Base-by-base conservation (phyloP, 2,329 filamentous ascomycete species). In the Scytalidium lignicola region DNA sequence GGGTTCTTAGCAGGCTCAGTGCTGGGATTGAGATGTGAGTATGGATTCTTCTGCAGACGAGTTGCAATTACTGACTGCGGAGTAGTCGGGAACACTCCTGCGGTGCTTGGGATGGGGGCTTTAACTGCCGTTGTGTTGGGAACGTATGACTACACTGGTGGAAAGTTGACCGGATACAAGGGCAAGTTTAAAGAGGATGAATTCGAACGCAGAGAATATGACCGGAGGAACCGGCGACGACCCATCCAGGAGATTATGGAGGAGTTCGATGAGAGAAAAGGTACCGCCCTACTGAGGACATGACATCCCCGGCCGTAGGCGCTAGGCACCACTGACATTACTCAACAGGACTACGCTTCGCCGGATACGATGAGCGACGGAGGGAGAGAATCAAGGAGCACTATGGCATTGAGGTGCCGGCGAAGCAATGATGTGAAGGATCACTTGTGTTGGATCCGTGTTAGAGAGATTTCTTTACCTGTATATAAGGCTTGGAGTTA, bases 201-300 rank as follows among this genome's bases (percentile, higher is more conserved):
- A 60, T 81, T 83, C 50, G 79, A 78, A 54, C 73, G 79, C 60
- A 83, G 84, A 66, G 74, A 85, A 62, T 69, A 74, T 51, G 54
- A 85, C 61, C 74, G 83, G 65, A 83, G 77, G 70, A 75, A 80
- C 58, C 78, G 78, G 65, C 72, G 82, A 66, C 73, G 76, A 59
- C 79, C 83, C 41, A 73, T 82, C 46, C 79, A 85, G 60, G 74
- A 88, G 67, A 87, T 82, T 2, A 70, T 88, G 51, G 74, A 76
- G 41, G 76, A 86, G 61, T 58, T 88, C 51, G 85, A 85, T 42
- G 85, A 89, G 69, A 83, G 84, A 60, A 75, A 85, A 77, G 85
- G 85, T 87, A 75, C 28, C 18, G 41, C 15, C 42, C 22, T 41
- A 26, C 41, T n/a, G n/a, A n/a, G n/a, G n/a, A n/a, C n/a, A n/a